phyloP scores from a whole-genome alignment of 2,329 filamentous ascomycete species.

The Trichophyton schoenleinii region DNA sequence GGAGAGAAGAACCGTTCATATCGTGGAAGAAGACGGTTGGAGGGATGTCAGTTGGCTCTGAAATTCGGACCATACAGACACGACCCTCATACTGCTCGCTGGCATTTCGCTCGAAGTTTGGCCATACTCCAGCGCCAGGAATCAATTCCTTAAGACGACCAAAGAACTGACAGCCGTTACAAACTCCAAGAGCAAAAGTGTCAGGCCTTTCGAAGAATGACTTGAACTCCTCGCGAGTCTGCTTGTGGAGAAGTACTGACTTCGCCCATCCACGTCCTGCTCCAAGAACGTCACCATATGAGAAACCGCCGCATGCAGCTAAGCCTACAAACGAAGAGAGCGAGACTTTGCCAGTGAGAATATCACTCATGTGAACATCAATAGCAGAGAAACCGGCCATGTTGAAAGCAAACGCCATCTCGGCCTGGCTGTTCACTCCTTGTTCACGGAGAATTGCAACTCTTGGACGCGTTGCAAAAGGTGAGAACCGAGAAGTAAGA shows the following conservation, averaged over 20 bases:
- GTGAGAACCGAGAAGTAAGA: slow-evolving; percentile 42
- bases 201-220: slow-evolving; percentile 76
- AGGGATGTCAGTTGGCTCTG: slow-evolving; percentile 43
- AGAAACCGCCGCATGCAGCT: slow-evolving; percentile 94
- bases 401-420: slow-evolving; percentile 95
- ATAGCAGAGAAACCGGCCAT: slow-evolving; percentile 82
- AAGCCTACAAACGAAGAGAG: slow-evolving; percentile 75
- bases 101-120: slow-evolving; percentile 70
- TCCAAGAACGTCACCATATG: slow-evolving; percentile 81
- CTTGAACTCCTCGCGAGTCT: slow-evolving; percentile 65
- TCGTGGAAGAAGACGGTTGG: slow-evolving; percentile 80
- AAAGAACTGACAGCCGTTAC: slow-evolving; percentile 96
- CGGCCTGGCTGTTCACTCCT: slow-evolving; percentile 89
- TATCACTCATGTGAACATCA: slow-evolving; percentile 93
- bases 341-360: slow-evolving; percentile 64
- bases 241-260: slow-evolving; percentile 71
- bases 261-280: slow-evolving; percentile 97
- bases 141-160: slow-evolving; percentile 71
- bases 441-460: slow-evolving; percentile 93
- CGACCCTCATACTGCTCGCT: slow-evolving; percentile 85
- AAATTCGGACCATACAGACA: slow-evolving; percentile 70
- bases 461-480: slow-evolving; percentile 52
- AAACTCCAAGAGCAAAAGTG: slow-evolving; percentile 87
- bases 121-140: slow-evolving; percentile 71
- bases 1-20: slow-evolving; percentile 70